Evolutionary conservation across 2,329 filamentous ascomycete species (phyloP), one percentile per base, ranked within the genome.

Genomic region (Fonsecaea pedrosoi): DNA sequence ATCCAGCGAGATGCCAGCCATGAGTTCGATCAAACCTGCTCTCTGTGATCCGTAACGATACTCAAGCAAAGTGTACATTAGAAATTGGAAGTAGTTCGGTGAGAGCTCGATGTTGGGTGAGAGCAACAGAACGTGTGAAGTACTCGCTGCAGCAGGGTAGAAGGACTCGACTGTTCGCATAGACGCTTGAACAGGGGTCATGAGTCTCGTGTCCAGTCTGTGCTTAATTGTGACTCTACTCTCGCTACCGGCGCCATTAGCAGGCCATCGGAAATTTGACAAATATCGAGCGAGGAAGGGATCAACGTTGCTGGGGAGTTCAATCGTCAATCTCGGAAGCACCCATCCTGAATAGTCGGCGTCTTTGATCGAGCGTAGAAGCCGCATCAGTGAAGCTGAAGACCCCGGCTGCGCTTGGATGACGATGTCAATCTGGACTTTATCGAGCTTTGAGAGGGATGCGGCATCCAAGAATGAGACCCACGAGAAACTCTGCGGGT

Each of bases 121-220:
- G 5, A 99, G 85, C 1, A 97, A 80, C n/a, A 99, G 83, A 2
- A 97, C 86, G 76, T 97, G 92, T 9, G 89, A 89, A 60, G 87
- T 79, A 1, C 78, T 76, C 4, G 87, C 82, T 65, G 87, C 82
- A 2, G 82, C 80, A 1, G 95, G 94, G 84, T 93, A 98, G 77
- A 96, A 97, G 0, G 92, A 90, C 79, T 98, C 94, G 4, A 97
- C 80, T 66, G 94, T 91, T 30, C 90, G 88, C 15, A 90, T 82
- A 0, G 92, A 89, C 64, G 90, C 89, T 72, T 94, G 89, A 70
- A 91, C 87, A 53, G 90, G 84, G 5, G 83, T 87, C 69, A 90
- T 74, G 55, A 82, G 82, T 56, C 85, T 81, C 42, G 82, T 83
- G 10, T 86, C 82, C 53, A 97, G 89, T 35, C 92, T 89, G 69